Evolutionary conservation across 2,329 filamentous ascomycete genomes (phyloP), one percentile per base, ranked within the genome.

Genomic region (Fusarium staphyleae): DNA sequence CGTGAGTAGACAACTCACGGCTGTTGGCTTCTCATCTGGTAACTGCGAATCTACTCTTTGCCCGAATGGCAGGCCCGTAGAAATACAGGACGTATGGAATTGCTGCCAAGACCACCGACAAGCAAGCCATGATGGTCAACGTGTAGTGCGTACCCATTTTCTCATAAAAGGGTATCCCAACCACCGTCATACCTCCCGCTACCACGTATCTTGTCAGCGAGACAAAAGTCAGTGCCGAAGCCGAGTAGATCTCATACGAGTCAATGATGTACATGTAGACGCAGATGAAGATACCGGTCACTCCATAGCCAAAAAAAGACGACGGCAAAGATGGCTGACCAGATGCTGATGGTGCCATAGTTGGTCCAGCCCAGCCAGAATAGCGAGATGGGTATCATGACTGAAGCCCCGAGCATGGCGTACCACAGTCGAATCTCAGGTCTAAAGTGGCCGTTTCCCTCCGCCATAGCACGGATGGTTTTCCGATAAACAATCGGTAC

Each of bases 321-420:
- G 0, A 73, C 69, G 0, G 77, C 78, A 1, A 78, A 66, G 3
- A 81, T 74, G 5, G 73, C 71, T 0, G 75, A 77, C 71, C 79
- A 80, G 57, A 76, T 75, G 16, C 75, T 76, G 19, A 80, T 73
- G 14, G 47, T 60, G 0, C 71, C 55, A 26, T 75, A 72, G 3
- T 74, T 73, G 2, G 77, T 76, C 79, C 79, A 82, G 5, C 76
- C 80, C 15, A 82, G 72, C 78, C 78, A 81, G 60, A 81, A 81
- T 1, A 82, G 72, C 0, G 73, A 74, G 10, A 81, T 66, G 0
- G 80, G 77, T 4, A 81, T 70, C 3, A 74, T 61, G 0, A 69
- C 65, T 4, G 75, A 74, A 2, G 76, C 70, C 4, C 75, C 78
- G 10, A 78, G 63, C 55, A 79, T 75, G 19, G 75, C 76, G 22